Percentiles rank a stretch among this genome's conserved stretches.
phyloP scores from a whole-genome alignment of 352 stramenopile species.

The Phytopythium boreale region DNA sequence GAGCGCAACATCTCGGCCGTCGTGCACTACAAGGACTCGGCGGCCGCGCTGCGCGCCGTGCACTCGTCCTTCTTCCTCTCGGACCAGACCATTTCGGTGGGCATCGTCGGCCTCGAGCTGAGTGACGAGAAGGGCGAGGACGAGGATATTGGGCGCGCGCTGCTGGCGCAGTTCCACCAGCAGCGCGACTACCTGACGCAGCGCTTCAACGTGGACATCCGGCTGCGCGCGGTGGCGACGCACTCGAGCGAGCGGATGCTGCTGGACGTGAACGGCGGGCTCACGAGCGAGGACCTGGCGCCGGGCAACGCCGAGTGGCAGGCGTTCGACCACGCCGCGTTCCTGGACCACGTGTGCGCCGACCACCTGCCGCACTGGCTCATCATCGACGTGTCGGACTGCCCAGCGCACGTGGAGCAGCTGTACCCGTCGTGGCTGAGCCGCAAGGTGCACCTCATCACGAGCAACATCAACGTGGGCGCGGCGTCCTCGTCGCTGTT shows the following conservation, averaged over 20 bases:
- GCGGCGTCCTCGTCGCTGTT: constrained; percentile 71
- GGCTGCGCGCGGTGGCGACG: constrained; percentile 72
- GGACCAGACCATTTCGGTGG: constrained; percentile 91
- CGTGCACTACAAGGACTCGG: constrained; percentile 87
- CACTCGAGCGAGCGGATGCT: constrained; percentile 60
- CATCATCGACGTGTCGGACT: constrained; percentile 94
- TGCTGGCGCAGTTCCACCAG: constrained; percentile 88
- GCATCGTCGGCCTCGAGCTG: constrained; percentile 85
- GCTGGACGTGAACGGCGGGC: constrained; percentile 57
- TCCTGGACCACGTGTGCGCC: constrained; percentile 77
- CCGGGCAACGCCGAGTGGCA: constrained; percentile 18
- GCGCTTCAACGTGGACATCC: constrained; percentile 85
- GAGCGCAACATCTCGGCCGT: constrained; percentile 96
- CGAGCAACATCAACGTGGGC: constrained; percentile 89
- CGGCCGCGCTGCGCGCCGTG: constrained; percentile 89
- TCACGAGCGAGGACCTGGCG: constrained; percentile 40
- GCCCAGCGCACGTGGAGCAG: constrained; percentile 66
- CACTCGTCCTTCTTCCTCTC: constrained; percentile 96
- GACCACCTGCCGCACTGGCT: constrained; percentile 91
- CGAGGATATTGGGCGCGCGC: constrained; percentile 73
- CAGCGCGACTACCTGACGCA: constrained; percentile 79
- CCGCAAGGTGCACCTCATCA: constrained; percentile 92
- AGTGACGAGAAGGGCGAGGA: constrained; percentile 24
- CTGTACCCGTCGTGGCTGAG: constrained; percentile 90
- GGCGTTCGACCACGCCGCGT: constrained; percentile 60